These are phyloP conservation scores for Dioscorea dumetorum DNA, from an alignment of 106 monocot genomes.

Conservation along the genomic window DNA sequence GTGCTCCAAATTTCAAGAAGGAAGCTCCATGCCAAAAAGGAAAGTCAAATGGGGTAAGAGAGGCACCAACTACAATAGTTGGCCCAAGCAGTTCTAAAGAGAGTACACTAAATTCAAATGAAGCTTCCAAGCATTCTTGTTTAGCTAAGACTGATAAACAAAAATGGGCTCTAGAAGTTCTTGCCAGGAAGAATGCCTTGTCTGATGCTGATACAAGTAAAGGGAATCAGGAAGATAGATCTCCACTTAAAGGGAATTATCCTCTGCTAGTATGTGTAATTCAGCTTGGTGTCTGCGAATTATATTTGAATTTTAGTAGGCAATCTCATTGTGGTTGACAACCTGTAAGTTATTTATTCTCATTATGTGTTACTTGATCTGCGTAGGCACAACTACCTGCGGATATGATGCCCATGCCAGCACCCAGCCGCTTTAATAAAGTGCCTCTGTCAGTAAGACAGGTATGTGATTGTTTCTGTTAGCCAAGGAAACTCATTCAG, in stretches of 20 bases:
- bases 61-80: background rate
- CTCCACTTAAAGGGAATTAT: constrained; percentile 52
- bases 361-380: constrained; percentile 4
- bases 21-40: constrained; percentile 19
- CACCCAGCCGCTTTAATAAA: constrained; percentile 50
- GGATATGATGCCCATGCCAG: constrained; percentile 71
- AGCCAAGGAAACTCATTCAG: background rate
- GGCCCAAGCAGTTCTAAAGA: constrained; percentile 14
- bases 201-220: constrained; percentile 21
- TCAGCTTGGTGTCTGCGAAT: background rate
- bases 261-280: constrained; percentile 68
- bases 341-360: background rate
- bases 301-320: background rate
- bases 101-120: constrained; percentile 12
- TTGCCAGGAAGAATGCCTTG: constrained; percentile 73
- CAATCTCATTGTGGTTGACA: constrained; percentile 5
- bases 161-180: constrained; percentile 89
- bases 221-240: constrained; percentile 29
- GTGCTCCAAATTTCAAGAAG: constrained; percentile 4
- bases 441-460: constrained; percentile 69
- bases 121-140: constrained; percentile 17
- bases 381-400: constrained; percentile 69
- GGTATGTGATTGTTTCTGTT: constrained; percentile 37
- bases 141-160: constrained; percentile 58
- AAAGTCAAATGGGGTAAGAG: constrained; percentile 4